Conservation (phyloP, 805 yeast species). For the Saturnispora quitensis region DNA sequence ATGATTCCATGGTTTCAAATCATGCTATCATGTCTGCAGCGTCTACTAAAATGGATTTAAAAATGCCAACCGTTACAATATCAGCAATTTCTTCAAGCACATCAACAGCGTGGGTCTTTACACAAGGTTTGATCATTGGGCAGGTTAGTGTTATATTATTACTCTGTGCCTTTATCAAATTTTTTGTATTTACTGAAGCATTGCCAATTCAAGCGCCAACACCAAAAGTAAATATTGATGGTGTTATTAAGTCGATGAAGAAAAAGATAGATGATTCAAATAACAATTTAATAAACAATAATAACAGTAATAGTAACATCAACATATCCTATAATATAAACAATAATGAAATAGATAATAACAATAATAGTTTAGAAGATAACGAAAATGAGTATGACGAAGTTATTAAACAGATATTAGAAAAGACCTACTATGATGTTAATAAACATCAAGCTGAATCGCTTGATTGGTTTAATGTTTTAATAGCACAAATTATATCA, state of each 20-base stretch:
- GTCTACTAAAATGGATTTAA: slow-evolving; percentile 4
- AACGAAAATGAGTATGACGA: slow-evolving; percentile 7
- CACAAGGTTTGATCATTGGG: slow-evolving; percentile 67
- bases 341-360: slow-evolving; percentile 3
- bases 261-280: slow-evolving; percentile 4
- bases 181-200: slow-evolving; percentile 67
- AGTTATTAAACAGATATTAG: slow-evolving; percentile 41
- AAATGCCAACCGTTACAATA: slow-evolving; percentile 3
- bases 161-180: slow-evolving; percentile 56
- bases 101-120: slow-evolving; percentile 48
- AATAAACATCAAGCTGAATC: slow-evolving; percentile 82
- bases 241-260: slow-evolving; percentile 13
- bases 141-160: slow-evolving; percentile 63
- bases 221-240: slow-evolving; percentile 24
- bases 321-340: not conserved
- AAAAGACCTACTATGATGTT: slow-evolving; percentile 88
- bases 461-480: slow-evolving; percentile 92
- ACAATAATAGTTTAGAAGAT: not conserved
- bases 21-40: not conserved
- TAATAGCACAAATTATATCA: slow-evolving; percentile 82
- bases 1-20: not conserved
- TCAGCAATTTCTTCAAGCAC: slow-evolving; percentile 6
- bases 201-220: slow-evolving; percentile 29
- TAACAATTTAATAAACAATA: not conserved
- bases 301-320: not conserved